These are phyloP conservation scores for Talaromyces funiculosus DNA, from an alignment of 2,329 filamentous ascomycete species.

Conservation along the genomic window DNA sequence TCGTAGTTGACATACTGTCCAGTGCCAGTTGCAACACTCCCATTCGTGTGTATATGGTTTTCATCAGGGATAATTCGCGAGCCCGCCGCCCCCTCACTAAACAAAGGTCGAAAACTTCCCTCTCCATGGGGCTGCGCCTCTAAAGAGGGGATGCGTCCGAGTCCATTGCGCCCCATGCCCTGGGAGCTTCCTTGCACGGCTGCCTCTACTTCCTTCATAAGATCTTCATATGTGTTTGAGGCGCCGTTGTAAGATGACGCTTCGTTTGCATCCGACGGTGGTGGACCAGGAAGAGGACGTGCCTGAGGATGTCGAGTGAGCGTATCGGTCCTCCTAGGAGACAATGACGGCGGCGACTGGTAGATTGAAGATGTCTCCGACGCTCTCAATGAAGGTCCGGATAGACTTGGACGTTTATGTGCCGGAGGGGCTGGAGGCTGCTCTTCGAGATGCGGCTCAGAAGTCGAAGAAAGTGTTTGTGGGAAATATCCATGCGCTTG, in stretches of 20 bases:
- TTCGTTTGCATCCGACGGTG: constrained; percentile 32
- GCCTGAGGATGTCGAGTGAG: constrained; percentile 52
- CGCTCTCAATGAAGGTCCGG: constrained; percentile 31
- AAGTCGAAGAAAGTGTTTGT: not conserved
- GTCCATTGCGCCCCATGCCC: not conserved
- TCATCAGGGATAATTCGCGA: constrained; percentile 37
- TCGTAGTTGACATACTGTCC: constrained; percentile 44
- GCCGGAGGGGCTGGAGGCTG: constrained; percentile 31
- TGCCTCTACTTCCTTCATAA: constrained; percentile 54
- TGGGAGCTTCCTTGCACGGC: constrained; percentile 36
- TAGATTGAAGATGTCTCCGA: constrained; percentile 46
- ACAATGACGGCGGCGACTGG: constrained; percentile 47
- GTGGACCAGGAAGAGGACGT: constrained; percentile 55
- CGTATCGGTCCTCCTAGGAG: constrained; percentile 48
- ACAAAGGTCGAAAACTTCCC: constrained; percentile 13
- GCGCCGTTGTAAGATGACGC: constrained; percentile 30
- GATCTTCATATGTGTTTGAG: constrained; percentile 46
- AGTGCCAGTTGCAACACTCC: constrained; percentile 39
- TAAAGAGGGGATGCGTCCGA: not conserved
- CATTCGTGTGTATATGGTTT: constrained; percentile 45
- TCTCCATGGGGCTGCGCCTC: constrained; percentile 11
- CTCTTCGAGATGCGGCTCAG: constrained; percentile 20
- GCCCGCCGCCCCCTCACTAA: constrained; percentile 14
- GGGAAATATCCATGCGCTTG: constrained; percentile 15
- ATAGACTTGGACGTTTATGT: constrained; percentile 26